Base-by-base conservation (phyloP, 306 rosid genomes). In the Quercus berberidifolia region DNA sequence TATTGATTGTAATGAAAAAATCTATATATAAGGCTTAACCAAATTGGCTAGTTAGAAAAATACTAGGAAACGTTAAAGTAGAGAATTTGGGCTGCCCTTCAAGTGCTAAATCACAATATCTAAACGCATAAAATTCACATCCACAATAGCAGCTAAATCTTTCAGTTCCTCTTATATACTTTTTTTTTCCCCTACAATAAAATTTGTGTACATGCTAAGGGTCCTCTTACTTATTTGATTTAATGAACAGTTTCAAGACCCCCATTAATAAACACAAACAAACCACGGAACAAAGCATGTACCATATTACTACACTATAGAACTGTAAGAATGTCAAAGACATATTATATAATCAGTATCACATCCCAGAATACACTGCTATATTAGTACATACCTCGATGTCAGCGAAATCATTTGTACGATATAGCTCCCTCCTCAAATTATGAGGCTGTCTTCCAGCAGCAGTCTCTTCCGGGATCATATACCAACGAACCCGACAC, bases 401-500 rank as follows among this genome's bases (percentile, higher is more conserved):
- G 75, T 90, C 93, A 33, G 98, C 87, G 79, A 83, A 89, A 55
- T 95, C 99, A 60, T 91, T 95, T 3, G 98, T 85, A 21, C 82
- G 86, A 84, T 95, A 95, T 41, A 95, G 86, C 90, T 95, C 99
- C 84, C 98, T 90, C 78, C 86, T 82, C 84, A 95, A 85, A 81
- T 91, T 95, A 86, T 92, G 99, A 0, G 99, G 82, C 59, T 95
- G 99, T 81, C 99, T 82, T 76, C 99, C 99, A 62, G 83, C 82
- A 15, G 92, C 84, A 75, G 97, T 95, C 92, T 91, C 99, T 77
- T 92, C 96, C 5, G 99, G 99, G 72, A 95, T 95, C 41, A 79
- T 78, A 83, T 89, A 95, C 98, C 97, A 95, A 38, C 92, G 89
- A 2, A 81, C 94, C 5, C 89, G 87, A 87, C 94, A 91, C 90